Base-by-base conservation (phyloP, 257 asterid genomes). In the Cruciata laevipes region DNA sequence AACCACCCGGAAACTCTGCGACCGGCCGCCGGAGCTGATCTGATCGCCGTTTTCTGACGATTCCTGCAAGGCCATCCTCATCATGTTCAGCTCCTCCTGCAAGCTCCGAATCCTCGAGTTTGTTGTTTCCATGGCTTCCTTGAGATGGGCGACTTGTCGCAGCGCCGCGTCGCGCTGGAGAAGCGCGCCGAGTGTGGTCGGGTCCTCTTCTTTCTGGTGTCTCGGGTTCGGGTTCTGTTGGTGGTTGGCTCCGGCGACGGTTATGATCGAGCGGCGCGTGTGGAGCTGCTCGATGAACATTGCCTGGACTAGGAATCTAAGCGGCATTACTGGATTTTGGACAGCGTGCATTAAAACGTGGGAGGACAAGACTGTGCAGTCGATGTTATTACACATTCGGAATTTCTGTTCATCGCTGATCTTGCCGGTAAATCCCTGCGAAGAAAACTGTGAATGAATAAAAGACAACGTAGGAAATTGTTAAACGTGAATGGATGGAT, bases 271-370 rank as follows among this genome's bases (percentile, higher is more conserved):
- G 73, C 87, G 91, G 69, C 97, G 93, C 13, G 98, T 86, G 86
- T 78, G 82, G 9, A 86, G 86, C 76, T 89, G 98, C 78, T 92
- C 95, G 68, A 89, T 78, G 80, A 89, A 89, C 98, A 92, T 92
- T 80, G 97, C 98, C 76, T 92, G 98, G 77, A 89, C 91, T 0
- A 89, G 86, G 75, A 92, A 89, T 21, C 97, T 65, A 1, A 92
- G 78, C 13, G 98, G 97, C 95, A 92, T 86, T 71, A 79, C 74
- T 0, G 97, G 89, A 66, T 89, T 89, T 69, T 92, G 96, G 3
- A 92, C 98, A 0, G 97, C 96, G 52, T 89, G 91, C 93, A 92
- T 89, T 3, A 92, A 84, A 44, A 82, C 68, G 38, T 63, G 73
- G 5, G 91, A 80, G 2, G 98, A 86, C 14, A 92, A 65, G 20